These are phyloP conservation scores for Phylloporus arenicola DNA, from an alignment of 768 basidiomycete species.

Conservation along the genomic window DNA sequence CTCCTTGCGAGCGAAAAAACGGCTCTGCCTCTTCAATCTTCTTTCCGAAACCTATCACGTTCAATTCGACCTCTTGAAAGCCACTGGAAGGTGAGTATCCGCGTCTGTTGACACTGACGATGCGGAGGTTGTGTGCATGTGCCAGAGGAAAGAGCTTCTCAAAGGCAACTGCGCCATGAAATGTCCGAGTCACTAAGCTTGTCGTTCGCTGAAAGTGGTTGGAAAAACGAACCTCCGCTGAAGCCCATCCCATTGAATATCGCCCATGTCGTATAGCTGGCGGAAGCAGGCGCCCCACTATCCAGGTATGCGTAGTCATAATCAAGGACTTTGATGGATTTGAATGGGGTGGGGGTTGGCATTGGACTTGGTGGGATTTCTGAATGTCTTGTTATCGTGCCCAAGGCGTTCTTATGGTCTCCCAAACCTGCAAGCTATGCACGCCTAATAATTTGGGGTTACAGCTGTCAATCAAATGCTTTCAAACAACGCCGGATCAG, in stretches of 20 bases:
- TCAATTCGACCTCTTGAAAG: constrained; percentile 13
- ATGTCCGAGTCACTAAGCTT: neutral
- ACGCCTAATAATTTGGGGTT: no score
- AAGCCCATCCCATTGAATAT: constrained; percentile 19
- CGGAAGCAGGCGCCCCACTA: constrained; percentile 15
- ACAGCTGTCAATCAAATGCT: no score
- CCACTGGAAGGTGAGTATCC: constrained; percentile 25
- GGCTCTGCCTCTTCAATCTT: constrained; percentile 12
- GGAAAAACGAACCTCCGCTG: constrained; percentile 15
- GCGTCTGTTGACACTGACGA: constrained; percentile 23
- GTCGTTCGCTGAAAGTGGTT: neutral
- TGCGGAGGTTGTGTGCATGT: constrained; percentile 15
- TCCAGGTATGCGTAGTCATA: constrained; percentile 20
- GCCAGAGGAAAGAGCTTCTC: constrained; percentile 23
- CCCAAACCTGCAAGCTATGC: no score
- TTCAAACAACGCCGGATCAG: no score
- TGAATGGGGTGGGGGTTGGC: constrained; percentile 1
- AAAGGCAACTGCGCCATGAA: constrained; percentile 1
- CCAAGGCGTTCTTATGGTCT: no score
- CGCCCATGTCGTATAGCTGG: constrained; percentile 20
- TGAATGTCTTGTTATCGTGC: no score
- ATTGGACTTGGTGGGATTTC: neutral
- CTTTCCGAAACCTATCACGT: constrained; percentile 10
- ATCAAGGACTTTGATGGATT: constrained; percentile 11
- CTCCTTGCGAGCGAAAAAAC: constrained; percentile 14